Evolutionary conservation across 2,329 filamentous ascomycete genomes (phyloP), one percentile per base, ranked within the genome.

Genomic region (Davidsoniella neocaledoniae): DNA sequence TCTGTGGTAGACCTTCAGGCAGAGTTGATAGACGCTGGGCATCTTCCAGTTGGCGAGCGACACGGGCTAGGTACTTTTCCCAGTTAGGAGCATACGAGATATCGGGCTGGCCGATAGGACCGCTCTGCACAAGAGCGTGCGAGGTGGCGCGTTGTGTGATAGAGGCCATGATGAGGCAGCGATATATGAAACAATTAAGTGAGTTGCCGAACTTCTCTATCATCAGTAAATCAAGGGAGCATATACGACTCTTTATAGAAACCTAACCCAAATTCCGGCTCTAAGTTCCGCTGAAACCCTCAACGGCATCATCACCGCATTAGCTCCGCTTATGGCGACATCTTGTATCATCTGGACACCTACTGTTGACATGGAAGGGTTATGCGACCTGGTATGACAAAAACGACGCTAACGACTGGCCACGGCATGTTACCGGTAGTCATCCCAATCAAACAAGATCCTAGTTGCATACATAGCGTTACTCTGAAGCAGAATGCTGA

Each of bases 51-150:
- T 51, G 50, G 17, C 47, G 40, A 19, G 50, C 40, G 17, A 51
- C 48, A 10, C 53, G 51, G n/a, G 26, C 43, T 4, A 40, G 44
- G 45, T 49, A 54, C 26, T 53, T 50, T 12, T 50, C 53, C 45
- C 49, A 49, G 43, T 50, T 49, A 38, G 52, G 49, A 36, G 52
- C 51, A 42, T 54, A 54, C n/a, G 47, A 47, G 21, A 54, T 53
- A 46, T 51, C 48, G 3, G 51, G 53, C 17, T 54, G 53, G 37
- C 53, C 53, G 5, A 46, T 43, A 21, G 52, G 53, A 5, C 53
- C 53, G 6, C 42, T 29, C 26, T 33, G 26, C 2, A 49, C 43
- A n/a, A 52, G 49, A 26, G 53, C 46, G 26, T 43, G 43, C 7
- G 49, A 42, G 5, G 53, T 52, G 41, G 64, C 46, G 21, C 39